These are phyloP conservation scores for Forsythia viridissima DNA, from an alignment of 257 asterid species.

Conservation along the genomic window DNA sequence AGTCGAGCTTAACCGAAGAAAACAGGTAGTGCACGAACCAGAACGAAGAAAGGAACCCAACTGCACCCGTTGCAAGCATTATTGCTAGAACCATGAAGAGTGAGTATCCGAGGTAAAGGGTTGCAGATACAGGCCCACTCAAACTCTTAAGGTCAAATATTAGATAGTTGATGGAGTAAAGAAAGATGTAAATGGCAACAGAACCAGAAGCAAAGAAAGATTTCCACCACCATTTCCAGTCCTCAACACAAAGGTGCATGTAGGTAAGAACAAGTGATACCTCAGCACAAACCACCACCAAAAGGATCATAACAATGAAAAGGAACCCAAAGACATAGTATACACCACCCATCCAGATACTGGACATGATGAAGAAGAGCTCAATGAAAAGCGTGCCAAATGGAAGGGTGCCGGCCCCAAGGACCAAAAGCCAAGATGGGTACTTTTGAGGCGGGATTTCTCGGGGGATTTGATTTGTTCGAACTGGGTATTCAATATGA, in stretches of 20 bases:
- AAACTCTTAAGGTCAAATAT: conserved; percentile 78
- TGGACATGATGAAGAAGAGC: conserved; percentile 91
- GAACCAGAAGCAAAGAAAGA: conserved; percentile 90
- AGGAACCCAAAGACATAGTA: conserved; percentile 89
- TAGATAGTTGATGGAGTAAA: conserved; percentile 69
- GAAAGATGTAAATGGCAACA: conserved; percentile 74
- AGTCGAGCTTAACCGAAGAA: conserved; percentile 86
- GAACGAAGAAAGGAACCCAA: conserved; percentile 83
- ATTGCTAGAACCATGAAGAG: conserved; percentile 79
- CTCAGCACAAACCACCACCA: conserved; percentile 85
- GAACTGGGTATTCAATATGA: conserved; percentile 75
- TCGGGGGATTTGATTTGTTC: conserved; percentile 82
- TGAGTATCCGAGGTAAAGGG: conserved; percentile 83
- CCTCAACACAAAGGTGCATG: conserved; percentile 93
- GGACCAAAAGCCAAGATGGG: conserved; percentile 87
- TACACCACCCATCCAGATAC: conserved; percentile 90
- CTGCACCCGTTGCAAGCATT: conserved; percentile 89
- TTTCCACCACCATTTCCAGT: conserved; percentile 98
- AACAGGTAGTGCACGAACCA: conserved; percentile 92
- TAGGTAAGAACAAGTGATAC: conserved; percentile 85
- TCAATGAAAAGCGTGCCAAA: conserved; percentile 93
- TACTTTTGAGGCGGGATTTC: conserved; percentile 86
- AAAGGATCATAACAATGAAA: conserved; percentile 59
- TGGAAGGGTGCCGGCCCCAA: conserved; percentile 95
- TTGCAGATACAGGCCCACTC: conserved; percentile 84